Conservation (phyloP, 768 basidiomycete species). For the Leccinellum rugosiceps region DNA sequence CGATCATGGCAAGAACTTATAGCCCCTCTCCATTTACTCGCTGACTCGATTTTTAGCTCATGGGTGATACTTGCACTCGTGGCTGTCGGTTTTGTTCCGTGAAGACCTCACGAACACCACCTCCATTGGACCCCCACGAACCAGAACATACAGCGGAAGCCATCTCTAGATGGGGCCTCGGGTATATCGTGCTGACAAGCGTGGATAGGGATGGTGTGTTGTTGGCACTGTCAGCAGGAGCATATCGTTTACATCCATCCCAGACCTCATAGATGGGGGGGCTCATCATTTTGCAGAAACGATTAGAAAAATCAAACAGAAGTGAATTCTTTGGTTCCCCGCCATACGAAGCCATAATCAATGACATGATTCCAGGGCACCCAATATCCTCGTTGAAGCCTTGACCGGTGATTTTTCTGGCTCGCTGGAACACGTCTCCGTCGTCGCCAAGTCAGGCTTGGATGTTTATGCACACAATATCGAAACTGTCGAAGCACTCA, state of each 20-base stretch:
- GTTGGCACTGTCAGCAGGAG: not conserved
- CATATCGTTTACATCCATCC: slow-evolving; percentile 1
- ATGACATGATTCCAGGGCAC: slow-evolving; percentile 58
- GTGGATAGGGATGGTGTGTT: slow-evolving; percentile 92
- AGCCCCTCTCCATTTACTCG: not conserved
- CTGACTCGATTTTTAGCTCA: slow-evolving; percentile 54
- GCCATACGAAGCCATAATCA: not conserved
- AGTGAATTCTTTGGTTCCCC: slow-evolving; percentile 46
- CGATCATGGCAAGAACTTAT: slow-evolving; percentile 79
- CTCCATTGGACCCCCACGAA: slow-evolving; percentile 92
- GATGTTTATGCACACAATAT: slow-evolving; percentile 99
- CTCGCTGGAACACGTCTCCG: slow-evolving; percentile 64
- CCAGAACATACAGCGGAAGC: slow-evolving; percentile 99
- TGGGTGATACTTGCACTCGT: slow-evolving; percentile 99
- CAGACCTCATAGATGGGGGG: slow-evolving; percentile 91
- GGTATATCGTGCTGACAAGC: slow-evolving; percentile 95
- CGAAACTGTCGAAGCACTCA: slow-evolving; percentile 92
- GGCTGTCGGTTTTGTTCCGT: slow-evolving; percentile 98
- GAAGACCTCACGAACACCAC: slow-evolving; percentile 85
- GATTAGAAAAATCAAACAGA: slow-evolving; percentile 92
- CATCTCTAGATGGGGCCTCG: slow-evolving; percentile 95
- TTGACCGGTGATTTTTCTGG: slow-evolving; percentile 94
- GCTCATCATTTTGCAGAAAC: slow-evolving; percentile 94
- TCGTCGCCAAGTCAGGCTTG: slow-evolving; percentile 88
- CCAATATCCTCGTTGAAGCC: slow-evolving; percentile 94